Conservation (phyloP, 768 basidiomycete genomes). For the Phlegmacium glaucopus region DNA sequence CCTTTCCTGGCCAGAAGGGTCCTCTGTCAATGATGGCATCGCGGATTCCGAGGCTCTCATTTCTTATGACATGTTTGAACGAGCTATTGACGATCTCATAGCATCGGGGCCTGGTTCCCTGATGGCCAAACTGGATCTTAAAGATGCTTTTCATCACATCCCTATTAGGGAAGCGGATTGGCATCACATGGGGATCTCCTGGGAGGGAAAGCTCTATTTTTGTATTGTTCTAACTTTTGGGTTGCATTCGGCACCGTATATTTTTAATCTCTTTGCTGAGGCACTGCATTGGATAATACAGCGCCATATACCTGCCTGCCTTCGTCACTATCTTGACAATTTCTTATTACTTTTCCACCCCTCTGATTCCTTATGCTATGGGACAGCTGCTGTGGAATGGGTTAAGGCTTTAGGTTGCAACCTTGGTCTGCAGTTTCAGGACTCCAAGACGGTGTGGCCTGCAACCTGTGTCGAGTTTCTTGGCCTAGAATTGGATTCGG, state of each 20-base stretch:
- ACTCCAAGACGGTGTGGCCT: slow-evolving; percentile 9
- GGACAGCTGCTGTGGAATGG: slow-evolving; percentile 24
- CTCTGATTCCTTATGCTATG: not conserved
- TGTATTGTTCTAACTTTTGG: slow-evolving; percentile 31
- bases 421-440: slow-evolving; percentile 26
- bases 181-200: slow-evolving; percentile 30
- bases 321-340: slow-evolving; percentile 34
- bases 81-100: slow-evolving; percentile 20
- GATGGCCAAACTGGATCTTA: slow-evolving; percentile 33
- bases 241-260: slow-evolving; percentile 30
- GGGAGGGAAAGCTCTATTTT: slow-evolving; percentile 25
- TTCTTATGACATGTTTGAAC: slow-evolving; percentile 25
- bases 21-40: slow-evolving; percentile 29
- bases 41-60: slow-evolving; percentile 26
- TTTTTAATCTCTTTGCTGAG: slow-evolving; percentile 38
- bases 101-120: slow-evolving; percentile 22
- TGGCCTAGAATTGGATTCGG: slow-evolving; percentile 15
- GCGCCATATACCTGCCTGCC: slow-evolving; percentile 25
- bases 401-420: slow-evolving; percentile 19
- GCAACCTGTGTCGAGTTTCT: slow-evolving; percentile 20
- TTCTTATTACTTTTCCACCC: slow-evolving; percentile 27
- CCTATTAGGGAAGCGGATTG: slow-evolving; percentile 27
- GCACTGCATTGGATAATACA: slow-evolving; percentile 38
- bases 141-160: slow-evolving; percentile 35
- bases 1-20: slow-evolving; percentile 25